Evolutionary conservation across 495 filamentous ascomycete species (phyloP), one percentile per base, ranked within the genome.

Genomic region (Penicillium egyptiacum): DNA sequence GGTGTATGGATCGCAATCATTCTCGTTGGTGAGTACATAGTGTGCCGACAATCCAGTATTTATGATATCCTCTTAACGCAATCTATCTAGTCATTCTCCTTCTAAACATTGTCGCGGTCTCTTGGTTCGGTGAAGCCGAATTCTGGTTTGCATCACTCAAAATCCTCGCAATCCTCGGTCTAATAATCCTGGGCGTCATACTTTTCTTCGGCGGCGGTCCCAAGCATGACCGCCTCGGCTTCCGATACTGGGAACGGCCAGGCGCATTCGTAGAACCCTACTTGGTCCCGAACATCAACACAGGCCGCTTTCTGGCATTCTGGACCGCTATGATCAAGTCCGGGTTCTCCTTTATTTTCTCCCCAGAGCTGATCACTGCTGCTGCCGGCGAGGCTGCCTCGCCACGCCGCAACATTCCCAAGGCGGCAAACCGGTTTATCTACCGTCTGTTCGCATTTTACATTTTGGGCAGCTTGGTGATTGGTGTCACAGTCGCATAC

Each of bases 371-470:
- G 59, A 83, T 90, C 52, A 86, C 83, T 60, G 83, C 92, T 16
- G 88, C 91, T 3, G 91, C 88, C 23, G 90, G 90, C 60, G 91
- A 96, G 72, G 84, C 88, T 26, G 81, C 79, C 20, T 87, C 89
- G 59, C 91, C 91, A 1, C 77, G 86, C 49, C 84, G 83, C 64
- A 87, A 88, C 42, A 86, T 96, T 50, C 91, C 91, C 42, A 81
- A 82, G 62, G 91, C 91, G 10, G 85, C 86, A 12, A 87, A 85
- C 48, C 85, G 90, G 47, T 89, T 90, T 52, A 92, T 96, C 72
- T 91, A 88, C 79, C 88, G 90, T 61, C 88, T 96, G 56, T 70
- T 87, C 55, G 80, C 91, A 69, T 95, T 95, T 72, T 95, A 94
- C 68, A 66, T 79, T 40, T 57, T 83, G 8, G 80, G 79, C 2